phyloP scores from a whole-genome alignment of 129 eudicot species.

The Pseudognaphalium luteoalbum region DNA sequence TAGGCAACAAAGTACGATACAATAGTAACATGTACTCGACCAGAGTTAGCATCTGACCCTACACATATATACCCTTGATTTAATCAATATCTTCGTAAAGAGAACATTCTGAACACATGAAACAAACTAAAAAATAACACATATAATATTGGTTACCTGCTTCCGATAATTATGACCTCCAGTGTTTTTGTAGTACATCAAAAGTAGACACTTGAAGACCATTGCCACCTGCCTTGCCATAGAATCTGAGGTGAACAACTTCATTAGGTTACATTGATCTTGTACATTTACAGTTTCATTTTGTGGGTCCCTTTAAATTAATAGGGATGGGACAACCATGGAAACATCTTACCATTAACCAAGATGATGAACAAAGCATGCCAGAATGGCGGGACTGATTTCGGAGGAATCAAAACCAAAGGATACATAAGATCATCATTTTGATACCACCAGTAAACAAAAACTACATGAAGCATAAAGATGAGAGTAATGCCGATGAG shows the following conservation, averaged over 20 bases:
- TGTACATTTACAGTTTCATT: not conserved
- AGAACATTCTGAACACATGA: conserved; percentile 9
- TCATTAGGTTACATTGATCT: not conserved
- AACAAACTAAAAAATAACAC: not conserved
- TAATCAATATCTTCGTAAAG: conserved; percentile 13
- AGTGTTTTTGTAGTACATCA: conserved; percentile 48
- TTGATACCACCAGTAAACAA: conserved; percentile 51
- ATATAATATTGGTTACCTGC: conserved; percentile 33
- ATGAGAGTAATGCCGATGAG: conserved; percentile 35
- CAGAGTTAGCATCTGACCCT: conserved; percentile 84
- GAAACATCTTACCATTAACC: conserved; percentile 41
- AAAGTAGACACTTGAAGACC: conserved; percentile 46
- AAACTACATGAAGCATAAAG: conserved; percentile 44
- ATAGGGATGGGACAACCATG: not conserved
- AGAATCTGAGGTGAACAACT: conserved; percentile 35
- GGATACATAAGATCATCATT: conserved; percentile 47
- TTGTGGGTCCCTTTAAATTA: not conserved
- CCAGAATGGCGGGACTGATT: conserved; percentile 49
- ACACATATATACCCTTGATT: conserved; percentile 5
- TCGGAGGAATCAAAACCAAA: conserved; percentile 49
- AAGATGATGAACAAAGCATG: conserved; percentile 49
- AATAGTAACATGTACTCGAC: conserved; percentile 67
- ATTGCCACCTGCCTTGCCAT: conserved; percentile 53
- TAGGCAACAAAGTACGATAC: conserved; percentile 68
- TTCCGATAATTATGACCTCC: conserved; percentile 51